Evolutionary conservation across 1,284 basidiomycete genomes (phyloP).

Genomic region (Microbotryomycetes sp.): DNA sequence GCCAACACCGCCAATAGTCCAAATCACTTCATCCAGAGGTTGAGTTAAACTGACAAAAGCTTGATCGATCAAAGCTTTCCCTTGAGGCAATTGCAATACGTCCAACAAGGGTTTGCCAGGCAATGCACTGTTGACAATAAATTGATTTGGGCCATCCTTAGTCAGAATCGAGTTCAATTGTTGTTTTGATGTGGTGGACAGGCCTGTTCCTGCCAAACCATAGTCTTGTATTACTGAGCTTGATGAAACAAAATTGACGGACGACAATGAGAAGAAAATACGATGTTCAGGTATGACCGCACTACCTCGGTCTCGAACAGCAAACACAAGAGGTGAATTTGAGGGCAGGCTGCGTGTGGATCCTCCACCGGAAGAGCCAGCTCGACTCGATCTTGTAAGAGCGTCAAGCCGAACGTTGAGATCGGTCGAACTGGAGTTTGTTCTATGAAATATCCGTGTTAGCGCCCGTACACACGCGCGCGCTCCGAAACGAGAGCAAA

Average conservation of each 20-base stretch:
- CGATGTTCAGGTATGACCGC: constrained; percentile 28
- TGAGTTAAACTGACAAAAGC: constrained; percentile 56
- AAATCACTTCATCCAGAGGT: constrained; percentile 68
- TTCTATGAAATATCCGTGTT: too few relatives aligned
- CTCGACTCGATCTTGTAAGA: background rate
- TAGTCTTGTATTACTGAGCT: background rate
- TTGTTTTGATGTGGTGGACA: background rate
- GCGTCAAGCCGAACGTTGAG: constrained; percentile 13
- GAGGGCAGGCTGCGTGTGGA: background rate
- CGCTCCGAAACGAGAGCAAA: too few relatives aligned
- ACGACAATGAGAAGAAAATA: constrained; percentile 31
- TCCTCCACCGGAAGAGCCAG: too few relatives aligned
- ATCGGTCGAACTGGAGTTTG: constrained; percentile 10
- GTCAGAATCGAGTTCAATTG: background rate
- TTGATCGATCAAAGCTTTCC: constrained; percentile 50
- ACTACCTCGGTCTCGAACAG: constrained; percentile 25
- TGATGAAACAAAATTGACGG: constrained; percentile 18
- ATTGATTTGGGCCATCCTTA: constrained; percentile 9
- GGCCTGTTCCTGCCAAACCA: background rate
- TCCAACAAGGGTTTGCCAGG: constrained; percentile 12
- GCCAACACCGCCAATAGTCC: constrained; percentile 75
- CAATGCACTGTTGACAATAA: constrained; percentile 27
- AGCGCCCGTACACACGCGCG: too few relatives aligned
- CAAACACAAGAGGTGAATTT: constrained; percentile 29
- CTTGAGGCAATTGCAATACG: constrained; percentile 5